Conservation (phyloP, 352 stramenopile species). For the Phytopythium chamaehyphon region DNA sequence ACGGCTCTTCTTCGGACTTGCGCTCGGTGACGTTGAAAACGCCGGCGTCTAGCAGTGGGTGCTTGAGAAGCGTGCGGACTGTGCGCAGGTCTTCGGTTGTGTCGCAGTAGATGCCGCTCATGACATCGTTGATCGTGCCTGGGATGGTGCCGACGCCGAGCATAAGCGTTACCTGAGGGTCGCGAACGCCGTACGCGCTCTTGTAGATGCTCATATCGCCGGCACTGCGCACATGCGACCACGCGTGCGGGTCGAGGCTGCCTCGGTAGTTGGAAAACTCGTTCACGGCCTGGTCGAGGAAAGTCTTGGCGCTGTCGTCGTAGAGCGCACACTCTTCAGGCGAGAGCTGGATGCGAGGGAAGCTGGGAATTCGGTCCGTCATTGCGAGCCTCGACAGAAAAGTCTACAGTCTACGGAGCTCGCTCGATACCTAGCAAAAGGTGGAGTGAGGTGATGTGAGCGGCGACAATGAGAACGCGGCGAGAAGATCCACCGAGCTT, state of each 20-base stretch:
- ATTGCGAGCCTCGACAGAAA: constrained; percentile 11
- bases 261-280: constrained; percentile 27
- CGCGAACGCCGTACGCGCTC: constrained; percentile 30
- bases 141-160: constrained; percentile 30
- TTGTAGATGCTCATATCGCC: constrained; percentile 43
- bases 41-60: constrained; percentile 32
- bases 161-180: constrained; percentile 39
- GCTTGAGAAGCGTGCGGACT: constrained; percentile 36
- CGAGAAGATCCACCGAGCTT: no score
- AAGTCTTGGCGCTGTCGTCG: constrained; percentile 30
- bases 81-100: constrained; percentile 37
- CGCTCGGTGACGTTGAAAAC: constrained; percentile 39
- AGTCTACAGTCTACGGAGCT: constrained; percentile 5
- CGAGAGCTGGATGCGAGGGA: constrained; percentile 33
- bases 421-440: neutral
- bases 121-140: constrained; percentile 32
- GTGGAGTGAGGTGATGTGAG: neutral
- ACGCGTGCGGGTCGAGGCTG: constrained; percentile 33
- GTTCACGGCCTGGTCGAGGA: constrained; percentile 31
- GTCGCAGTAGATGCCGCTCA: constrained; percentile 48
- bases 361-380: constrained; percentile 23
- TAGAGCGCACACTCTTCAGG: constrained; percentile 27
- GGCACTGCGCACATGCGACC: constrained; percentile 35
- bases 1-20: constrained; percentile 26
- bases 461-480: neutral